Evolutionary conservation across 805 yeast species (phyloP).

Genomic region (Saturnispora mendoncae): DNA sequence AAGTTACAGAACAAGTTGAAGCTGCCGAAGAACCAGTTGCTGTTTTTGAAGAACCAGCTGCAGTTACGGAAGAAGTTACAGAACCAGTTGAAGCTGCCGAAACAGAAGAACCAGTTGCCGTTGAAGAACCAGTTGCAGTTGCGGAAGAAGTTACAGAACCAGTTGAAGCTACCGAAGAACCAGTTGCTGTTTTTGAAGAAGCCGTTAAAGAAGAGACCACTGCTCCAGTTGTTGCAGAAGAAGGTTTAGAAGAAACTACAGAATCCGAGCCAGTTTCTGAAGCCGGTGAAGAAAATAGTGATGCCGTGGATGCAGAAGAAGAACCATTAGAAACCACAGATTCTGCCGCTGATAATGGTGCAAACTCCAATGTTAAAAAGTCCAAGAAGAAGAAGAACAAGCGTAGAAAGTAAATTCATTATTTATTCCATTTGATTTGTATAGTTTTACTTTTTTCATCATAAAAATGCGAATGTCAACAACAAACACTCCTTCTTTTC

Average conservation of each 20-base stretch:
- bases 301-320: background rate
- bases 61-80: background rate
- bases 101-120: constrained; percentile 1
- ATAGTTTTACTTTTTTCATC: no score
- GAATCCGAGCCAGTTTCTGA: background rate
- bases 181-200: constrained; percentile 4
- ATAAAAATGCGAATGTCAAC: no score
- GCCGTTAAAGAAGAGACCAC: background rate
- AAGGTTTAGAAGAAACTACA: background rate
- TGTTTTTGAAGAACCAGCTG: constrained; percentile 6
- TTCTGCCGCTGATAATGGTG: background rate
- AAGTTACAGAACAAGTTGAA: constrained; percentile 3
- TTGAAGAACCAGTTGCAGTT: background rate
- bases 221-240: constrained; percentile 7
- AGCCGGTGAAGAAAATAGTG: background rate
- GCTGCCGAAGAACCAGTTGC: constrained; percentile 9
- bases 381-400: constrained; percentile 12
- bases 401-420: constrained; percentile 11
- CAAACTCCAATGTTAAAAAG: background rate
- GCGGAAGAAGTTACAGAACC: background rate
- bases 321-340: background rate
- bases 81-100: constrained; percentile 10
- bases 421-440: no score
- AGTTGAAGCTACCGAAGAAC: background rate
- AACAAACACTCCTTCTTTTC: no score